Percentiles rank a stretch among this genome's conserved stretches.
Evolutionary conservation across 441 rosid species (phyloP).

Genomic region (Syzygium malaccense): DNA sequence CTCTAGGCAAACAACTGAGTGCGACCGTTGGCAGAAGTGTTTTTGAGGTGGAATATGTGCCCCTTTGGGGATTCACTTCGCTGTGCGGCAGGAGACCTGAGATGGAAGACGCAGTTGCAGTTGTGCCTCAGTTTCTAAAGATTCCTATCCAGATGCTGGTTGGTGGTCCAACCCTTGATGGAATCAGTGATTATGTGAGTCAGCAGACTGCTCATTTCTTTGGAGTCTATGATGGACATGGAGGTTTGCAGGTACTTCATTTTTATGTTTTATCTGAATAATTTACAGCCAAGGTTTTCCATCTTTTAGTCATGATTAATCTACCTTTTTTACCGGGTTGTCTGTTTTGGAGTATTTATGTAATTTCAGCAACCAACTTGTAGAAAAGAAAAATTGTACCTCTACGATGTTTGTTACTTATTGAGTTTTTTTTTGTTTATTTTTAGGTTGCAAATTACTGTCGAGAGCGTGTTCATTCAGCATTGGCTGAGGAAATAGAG

Average conservation of each 20-base stretch:
- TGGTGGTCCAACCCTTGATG: conserved; percentile 39
- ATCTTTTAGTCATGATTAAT: neutral
- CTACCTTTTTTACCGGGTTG: neutral
- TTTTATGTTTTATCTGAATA: neutral
- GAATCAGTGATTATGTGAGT: conserved; percentile 34
- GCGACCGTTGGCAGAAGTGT: conserved; percentile 47
- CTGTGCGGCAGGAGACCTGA: conserved; percentile 85
- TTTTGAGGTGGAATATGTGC: conserved; percentile 71
- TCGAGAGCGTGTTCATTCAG: conserved; percentile 49
- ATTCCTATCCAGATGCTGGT: conserved; percentile 73
- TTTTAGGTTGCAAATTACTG: conserved; percentile 85
- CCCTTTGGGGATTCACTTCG: conserved; percentile 77
- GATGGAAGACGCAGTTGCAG: conserved; percentile 85
- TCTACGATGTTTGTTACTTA: neutral
- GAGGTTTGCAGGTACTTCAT: conserved; percentile 70
- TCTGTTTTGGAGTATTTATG: neutral
- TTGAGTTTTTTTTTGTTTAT: conserved; percentile 1
- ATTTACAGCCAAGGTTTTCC: neutral
- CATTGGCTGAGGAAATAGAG: conserved; percentile 61
- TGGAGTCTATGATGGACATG: conserved; percentile 96
- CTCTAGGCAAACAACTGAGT: conserved; percentile 31
- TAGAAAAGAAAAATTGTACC: neutral
- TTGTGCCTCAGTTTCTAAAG: conserved; percentile 50
- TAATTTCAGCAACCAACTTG: neutral
- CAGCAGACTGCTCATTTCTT: conserved; percentile 72